These are phyloP conservation scores for Aureobasidium sp. DNA, from an alignment of 2,329 filamentous ascomycete genomes.

Conservation along the genomic window DNA sequence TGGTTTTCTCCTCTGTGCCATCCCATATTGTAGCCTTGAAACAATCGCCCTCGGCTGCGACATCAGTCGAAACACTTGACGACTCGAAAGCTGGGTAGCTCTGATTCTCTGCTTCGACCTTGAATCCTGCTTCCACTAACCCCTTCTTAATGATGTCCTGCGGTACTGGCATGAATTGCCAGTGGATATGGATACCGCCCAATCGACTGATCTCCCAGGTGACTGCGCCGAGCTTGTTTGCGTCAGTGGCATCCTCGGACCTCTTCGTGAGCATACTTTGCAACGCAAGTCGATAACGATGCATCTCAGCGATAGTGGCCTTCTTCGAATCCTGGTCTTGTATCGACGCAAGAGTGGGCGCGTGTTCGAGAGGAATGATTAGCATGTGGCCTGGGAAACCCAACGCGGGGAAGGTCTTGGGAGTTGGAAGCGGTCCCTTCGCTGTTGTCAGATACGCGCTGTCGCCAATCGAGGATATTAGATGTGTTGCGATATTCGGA, in stretches of 20 bases:
- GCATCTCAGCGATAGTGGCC: conserved; percentile 72
- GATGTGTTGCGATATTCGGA: conserved; percentile 72
- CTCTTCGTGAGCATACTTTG: conserved; percentile 62
- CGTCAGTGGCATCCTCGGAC: conserved; percentile 4
- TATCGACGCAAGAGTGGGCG: conserved; percentile 66
- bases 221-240: conserved; percentile 62
- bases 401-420: conserved; percentile 64
- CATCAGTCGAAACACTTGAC: conserved; percentile 1
- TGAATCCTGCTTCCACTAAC: conserved; percentile 81
- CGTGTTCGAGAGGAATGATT: conserved; percentile 81
- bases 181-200: conserved; percentile 80
- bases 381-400: conserved; percentile 79
- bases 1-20: conserved; percentile 49
- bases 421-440: conserved; percentile 76
- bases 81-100: conserved; percentile 47
- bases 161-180: conserved; percentile 82
- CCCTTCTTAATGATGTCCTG: conserved; percentile 61
- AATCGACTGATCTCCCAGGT: conserved; percentile 87
- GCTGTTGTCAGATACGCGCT: conserved; percentile 85
- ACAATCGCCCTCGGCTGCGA: conserved; percentile 25
- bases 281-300: conserved; percentile 65
- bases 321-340: conserved; percentile 47
- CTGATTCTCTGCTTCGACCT: conserved; percentile 75
- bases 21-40: conserved; percentile 32
- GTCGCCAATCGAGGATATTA: conserved; percentile 82